Percentiles rank a stretch among this genome's conserved stretches.
Evolutionary conservation across 2,329 filamentous ascomycete genomes (phyloP).

Genomic region (Mycocentrospora acerina): DNA sequence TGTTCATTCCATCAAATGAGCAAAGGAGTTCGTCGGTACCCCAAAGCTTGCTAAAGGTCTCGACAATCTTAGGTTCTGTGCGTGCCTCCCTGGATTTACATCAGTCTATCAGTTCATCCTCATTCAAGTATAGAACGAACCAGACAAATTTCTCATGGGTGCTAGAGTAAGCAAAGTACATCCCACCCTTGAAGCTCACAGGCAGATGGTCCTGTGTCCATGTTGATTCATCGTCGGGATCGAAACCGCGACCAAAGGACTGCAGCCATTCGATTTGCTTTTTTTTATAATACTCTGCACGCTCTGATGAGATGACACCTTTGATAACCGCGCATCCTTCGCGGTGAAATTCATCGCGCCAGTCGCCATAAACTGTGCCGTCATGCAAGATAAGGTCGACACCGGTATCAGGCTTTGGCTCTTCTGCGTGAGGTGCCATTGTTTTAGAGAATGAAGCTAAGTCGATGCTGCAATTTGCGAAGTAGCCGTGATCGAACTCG

Average conservation of each 20-base stretch:
- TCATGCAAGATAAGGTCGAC: constrained; percentile 18
- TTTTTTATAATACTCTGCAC: constrained; percentile 44
- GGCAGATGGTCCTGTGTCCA: constrained; percentile 43
- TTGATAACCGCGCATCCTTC: constrained; percentile 48
- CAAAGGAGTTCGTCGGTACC: constrained; percentile 40
- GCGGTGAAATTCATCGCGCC: constrained; percentile 42
- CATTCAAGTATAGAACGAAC: constrained; percentile 28
- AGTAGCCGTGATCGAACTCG: no score
- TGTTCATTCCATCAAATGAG: constrained; percentile 44
- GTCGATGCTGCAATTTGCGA: no score
- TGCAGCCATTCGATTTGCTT: constrained; percentile 48
- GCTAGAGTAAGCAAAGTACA: constrained; percentile 44
- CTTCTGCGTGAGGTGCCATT: constrained; percentile 21
- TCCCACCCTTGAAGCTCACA: constrained; percentile 46
- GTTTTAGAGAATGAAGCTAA: no score
- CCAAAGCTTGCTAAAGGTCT: constrained; percentile 40
- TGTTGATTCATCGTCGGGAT: constrained; percentile 36
- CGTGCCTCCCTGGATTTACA: constrained; percentile 6
- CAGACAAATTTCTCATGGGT: constrained; percentile 47
- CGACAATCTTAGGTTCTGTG: constrained; percentile 44
- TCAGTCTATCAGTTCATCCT: background rate
- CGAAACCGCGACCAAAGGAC: constrained; percentile 46
- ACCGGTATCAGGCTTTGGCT: constrained; percentile 14
- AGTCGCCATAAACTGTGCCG: constrained; percentile 12
- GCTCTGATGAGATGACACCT: constrained; percentile 41